Conservation (phyloP, 2,329 filamentous ascomycete genomes). For the Rutstroemia sp. region DNA sequence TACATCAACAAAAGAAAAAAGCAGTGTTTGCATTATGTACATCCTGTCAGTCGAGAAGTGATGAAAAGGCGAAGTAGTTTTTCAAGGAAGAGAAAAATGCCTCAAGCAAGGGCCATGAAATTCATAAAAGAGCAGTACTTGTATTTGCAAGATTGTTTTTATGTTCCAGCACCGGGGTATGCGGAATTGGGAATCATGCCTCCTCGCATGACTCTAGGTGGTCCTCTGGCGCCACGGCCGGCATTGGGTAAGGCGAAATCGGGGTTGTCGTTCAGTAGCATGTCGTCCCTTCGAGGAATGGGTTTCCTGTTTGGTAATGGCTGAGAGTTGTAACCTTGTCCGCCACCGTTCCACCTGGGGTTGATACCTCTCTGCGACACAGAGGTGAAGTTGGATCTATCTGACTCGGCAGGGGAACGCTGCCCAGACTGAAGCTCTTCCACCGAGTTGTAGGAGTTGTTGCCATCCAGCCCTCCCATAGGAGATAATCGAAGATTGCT, state of each 20-base stretch:
- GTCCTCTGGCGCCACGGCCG: slow-evolving; percentile 19
- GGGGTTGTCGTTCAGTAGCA: slow-evolving; percentile 72
- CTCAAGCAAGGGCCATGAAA: slow-evolving; percentile 16
- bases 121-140: slow-evolving; percentile 2
- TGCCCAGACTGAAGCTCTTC: slow-evolving; percentile 56
- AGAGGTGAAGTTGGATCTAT: slow-evolving; percentile 81
- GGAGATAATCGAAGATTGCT: slow-evolving; percentile 24
- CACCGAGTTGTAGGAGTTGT: slow-evolving; percentile 47
- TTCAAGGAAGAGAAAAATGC: background rate
- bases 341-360: slow-evolving; percentile 63
- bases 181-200: slow-evolving; percentile 45
- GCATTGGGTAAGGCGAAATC: slow-evolving; percentile 67
- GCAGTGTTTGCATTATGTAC: slow-evolving; percentile 21
- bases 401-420: slow-evolving; percentile 69
- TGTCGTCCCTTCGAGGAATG: slow-evolving; percentile 52
- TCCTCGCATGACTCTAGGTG: slow-evolving; percentile 14
- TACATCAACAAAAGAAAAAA: slow-evolving; percentile 18
- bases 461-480: slow-evolving; percentile 21
- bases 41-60: slow-evolving; percentile 2
- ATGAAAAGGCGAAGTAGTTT: slow-evolving; percentile 12
- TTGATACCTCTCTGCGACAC: slow-evolving; percentile 85
- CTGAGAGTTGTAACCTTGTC: slow-evolving; percentile 27
- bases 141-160: slow-evolving; percentile 3
- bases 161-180: slow-evolving; percentile 36
- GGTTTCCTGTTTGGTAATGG: slow-evolving; percentile 27